Base-by-base conservation (phyloP, 1,139 yeast species). In the Kurtzmaniella natalensis region DNA sequence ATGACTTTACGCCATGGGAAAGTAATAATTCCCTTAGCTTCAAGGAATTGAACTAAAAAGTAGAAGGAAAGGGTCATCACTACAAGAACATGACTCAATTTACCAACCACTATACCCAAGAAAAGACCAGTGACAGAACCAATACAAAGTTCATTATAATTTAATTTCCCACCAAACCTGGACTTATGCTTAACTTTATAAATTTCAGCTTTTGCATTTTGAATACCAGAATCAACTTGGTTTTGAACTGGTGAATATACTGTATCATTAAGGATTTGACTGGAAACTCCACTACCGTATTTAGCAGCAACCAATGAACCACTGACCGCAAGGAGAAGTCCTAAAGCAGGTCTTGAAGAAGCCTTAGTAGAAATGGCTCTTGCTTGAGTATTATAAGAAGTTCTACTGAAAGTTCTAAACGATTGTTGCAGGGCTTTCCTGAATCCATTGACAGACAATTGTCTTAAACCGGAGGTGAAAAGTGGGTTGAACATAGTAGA, bases 71-170 rank as follows among this genome's bases (percentile, higher is more conserved):
- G 63, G 1, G 78, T 55, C 33, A 78, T 48, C 26, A 76, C 64
- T 30, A 78, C 78, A 31, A 82, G 61, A 19, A 78, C 67, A 21
- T 77, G 67, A 38, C 81, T 72, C 38, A 82, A 61, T 50, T 80
- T 79, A n/a, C 89, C 88, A 15, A 75, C 67, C 17, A 81, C 61
- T 28, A 76, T 64, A 1, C 92, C 92, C 34, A 76, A 47, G 31
- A 77, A 64, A 37, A 81, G 59, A 0, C 92, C 92, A 5, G 78
- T 64, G 44, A 81, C 65, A 3, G 85, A 78, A 4, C 92, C 92
- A 39, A 80, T 57, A 11, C 87, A 72, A 47, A 82, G 61, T 49
- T 82, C 85, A 47, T 76, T 74, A 51, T 82, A 82, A 51, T 78
- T 72, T 39, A 78, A 53, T 37, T 53, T 59, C 0, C 70, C 65